Percentiles rank a stretch among this genome's conserved stretches.
Conservation (phyloP, 202 grass and related monocot species). For the Hordeum pubiflorum region DNA sequence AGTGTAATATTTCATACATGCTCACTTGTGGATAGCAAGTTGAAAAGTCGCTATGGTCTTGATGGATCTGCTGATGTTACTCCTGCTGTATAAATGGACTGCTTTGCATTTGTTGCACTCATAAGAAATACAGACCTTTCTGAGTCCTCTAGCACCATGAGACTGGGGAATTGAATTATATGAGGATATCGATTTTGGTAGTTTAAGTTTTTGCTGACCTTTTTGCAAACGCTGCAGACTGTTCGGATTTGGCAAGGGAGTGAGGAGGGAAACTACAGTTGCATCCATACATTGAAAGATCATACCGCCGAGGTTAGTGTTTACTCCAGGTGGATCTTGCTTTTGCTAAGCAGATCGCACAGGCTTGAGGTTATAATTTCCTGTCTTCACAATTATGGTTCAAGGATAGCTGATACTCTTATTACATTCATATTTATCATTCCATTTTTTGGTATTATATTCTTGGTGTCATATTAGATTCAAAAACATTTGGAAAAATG, state of each 20-base stretch:
- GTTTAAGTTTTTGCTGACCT: conserved; percentile 19
- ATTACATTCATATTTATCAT: neutral
- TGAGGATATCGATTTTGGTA: neutral
- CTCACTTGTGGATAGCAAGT: neutral
- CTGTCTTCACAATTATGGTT: neutral
- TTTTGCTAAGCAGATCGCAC: neutral
- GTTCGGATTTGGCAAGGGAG: conserved; percentile 90
- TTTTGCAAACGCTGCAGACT: conserved; percentile 53
- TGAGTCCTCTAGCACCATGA: neutral
- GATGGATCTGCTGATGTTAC: neutral
- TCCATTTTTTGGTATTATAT: neutral
- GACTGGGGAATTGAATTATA: neutral
- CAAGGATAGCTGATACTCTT: neutral
- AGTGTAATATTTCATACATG: neutral
- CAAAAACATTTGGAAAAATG: neutral
- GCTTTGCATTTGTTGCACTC: neutral
- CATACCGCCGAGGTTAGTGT: conserved; percentile 79
- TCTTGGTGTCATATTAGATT: neutral
- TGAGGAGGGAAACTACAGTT: conserved; percentile 79
- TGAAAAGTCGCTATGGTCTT: neutral
- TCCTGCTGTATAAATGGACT: neutral
- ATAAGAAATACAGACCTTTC: neutral
- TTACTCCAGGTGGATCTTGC: conserved; percentile 12
- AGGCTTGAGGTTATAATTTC: neutral
- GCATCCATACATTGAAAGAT: conserved; percentile 62